Base-by-base conservation (phyloP, 352 stramenopile genomes). In the Phytopythium aichiense region DNA sequence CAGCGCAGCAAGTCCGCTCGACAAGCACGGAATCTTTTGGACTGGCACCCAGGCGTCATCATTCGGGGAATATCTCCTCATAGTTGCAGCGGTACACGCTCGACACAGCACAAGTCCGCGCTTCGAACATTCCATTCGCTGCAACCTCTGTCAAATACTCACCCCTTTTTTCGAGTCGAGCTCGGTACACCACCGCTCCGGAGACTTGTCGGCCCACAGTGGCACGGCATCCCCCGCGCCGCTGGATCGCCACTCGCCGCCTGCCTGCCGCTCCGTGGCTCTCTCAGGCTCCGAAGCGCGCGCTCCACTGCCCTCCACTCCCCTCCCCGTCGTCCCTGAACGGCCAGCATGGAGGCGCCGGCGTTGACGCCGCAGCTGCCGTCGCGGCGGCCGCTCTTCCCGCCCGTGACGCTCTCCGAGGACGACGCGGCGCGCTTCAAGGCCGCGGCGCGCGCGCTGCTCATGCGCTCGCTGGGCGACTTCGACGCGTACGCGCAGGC, bases 401-500 rank as follows among this genome's bases (percentile, higher is more conserved):
- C 56, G 28, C 68, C 63, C 15, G 56, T 75, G 33, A 59, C 69
- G 52, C 72, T 79, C 5, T 65, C 20, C n/a, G 66, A 76, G 9
- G 43, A 13, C 25, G 69, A 72, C 13, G 42, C 61, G 6, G 66
- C 66, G 6, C 66, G 49, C 30, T 77, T 77, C 60, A 69, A 77
- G 57, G 63, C 54, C 2, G 69, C 71, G 58, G 72, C 72, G 50
- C 73, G 63, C 1, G 66, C 75, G 33, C 25, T 77, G 30, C 54
- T 79, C n/a, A 59, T 55, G 55, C 49, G 62, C 4, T 64, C 72
- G 3, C 60, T 81, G 3, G 56, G 50, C 13, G 67, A 76, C 30
- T 81, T 72, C 40, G 69, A 81, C 42, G 73, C 76, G 25, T 74
- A 69, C 28, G 64, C 63, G 7, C 61, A 73, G 5, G 60, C 70